These are phyloP conservation scores for Stagonosporopsis rhizophila DNA, from an alignment of 2,329 filamentous ascomycete species.

Conservation along the genomic window DNA sequence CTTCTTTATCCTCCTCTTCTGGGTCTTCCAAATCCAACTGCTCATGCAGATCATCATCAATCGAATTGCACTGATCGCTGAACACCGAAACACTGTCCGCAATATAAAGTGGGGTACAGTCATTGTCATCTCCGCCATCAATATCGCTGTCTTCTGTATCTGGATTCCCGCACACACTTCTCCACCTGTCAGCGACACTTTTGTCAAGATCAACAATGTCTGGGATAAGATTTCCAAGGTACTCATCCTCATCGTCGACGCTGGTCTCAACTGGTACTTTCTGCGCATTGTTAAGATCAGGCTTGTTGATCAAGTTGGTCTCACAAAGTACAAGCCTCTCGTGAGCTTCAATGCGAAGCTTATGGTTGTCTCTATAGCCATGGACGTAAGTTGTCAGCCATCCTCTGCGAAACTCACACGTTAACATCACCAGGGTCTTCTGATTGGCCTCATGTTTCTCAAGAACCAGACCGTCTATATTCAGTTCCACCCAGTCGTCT, in stretches of 20 bases:
- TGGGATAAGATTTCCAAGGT: conserved; percentile 64
- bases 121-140: conserved; percentile 56
- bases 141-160: conserved; percentile 62
- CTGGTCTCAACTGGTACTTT: conserved; percentile 62
- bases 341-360: conserved; percentile 53
- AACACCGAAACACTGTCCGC: conserved; percentile 48
- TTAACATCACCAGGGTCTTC: conserved; percentile 32
- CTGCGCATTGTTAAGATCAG: conserved; percentile 51
- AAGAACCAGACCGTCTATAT: conserved; percentile 48
- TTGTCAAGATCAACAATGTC: conserved; percentile 56
- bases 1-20: conserved; percentile 44
- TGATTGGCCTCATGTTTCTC: conserved; percentile 52
- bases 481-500: conserved; percentile 53
- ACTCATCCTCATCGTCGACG: conserved; percentile 60
- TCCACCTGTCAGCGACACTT: conserved; percentile 45
- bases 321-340: conserved; percentile 52
- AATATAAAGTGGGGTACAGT: conserved; percentile 59
- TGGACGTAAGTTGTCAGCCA: conserved; percentile 46
- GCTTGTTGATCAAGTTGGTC: conserved; percentile 48
- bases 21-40: conserved; percentile 55
- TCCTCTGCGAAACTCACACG: not conserved
- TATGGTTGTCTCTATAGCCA: conserved; percentile 50
- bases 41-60: conserved; percentile 65
- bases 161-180: conserved; percentile 59
- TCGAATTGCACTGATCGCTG: conserved; percentile 59